Conservation (phyloP, 2,329 filamentous ascomycete species). For the Neocucurbitaria cava region DNA sequence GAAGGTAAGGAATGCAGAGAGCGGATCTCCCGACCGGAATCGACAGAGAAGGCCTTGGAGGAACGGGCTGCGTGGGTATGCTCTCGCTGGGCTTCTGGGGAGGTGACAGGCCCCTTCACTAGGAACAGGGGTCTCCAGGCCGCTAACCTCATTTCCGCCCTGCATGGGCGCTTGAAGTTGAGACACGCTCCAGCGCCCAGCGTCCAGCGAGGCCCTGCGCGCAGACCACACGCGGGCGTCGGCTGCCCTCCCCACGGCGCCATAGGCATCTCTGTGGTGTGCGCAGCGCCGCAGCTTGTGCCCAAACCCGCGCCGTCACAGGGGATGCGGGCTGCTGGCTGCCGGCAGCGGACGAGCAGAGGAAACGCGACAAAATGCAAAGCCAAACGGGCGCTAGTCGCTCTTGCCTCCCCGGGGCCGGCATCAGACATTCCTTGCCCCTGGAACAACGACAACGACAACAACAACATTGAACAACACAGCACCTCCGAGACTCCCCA, state of each 20-base stretch:
- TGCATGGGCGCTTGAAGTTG: constrained; percentile 27
- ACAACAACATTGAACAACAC: constrained; percentile 3
- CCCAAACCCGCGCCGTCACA: constrained; percentile 26
- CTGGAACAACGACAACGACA: constrained; percentile 5
- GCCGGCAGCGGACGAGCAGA: too few relatives aligned
- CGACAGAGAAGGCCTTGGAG: constrained; percentile 20
- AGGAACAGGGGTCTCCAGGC: constrained; percentile 25
- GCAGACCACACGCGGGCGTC: constrained; percentile 18
- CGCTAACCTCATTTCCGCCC: constrained; percentile 36
- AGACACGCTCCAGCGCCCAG: constrained; percentile 5
- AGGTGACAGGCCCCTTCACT: constrained; percentile 23
- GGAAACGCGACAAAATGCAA: constrained; percentile 2
- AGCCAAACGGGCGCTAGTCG: constrained; percentile 20
- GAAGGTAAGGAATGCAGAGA: constrained; percentile 26
- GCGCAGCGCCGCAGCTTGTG: not conserved
- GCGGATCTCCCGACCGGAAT: constrained; percentile 27
- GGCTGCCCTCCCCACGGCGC: not conserved
- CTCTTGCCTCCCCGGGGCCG: constrained; percentile 11
- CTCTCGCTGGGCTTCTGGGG: constrained; percentile 22
- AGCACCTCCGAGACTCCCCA: constrained; percentile 5
- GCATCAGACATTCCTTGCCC: constrained; percentile 13
- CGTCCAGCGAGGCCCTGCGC: constrained; percentile 6
- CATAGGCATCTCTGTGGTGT: not conserved
- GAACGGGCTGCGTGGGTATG: constrained; percentile 22
- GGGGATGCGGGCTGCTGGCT: constrained; percentile 12